These are phyloP conservation scores for Gaeumannomyces sp. DNA, from an alignment of 2,329 filamentous ascomycete species.

Conservation along the genomic window DNA sequence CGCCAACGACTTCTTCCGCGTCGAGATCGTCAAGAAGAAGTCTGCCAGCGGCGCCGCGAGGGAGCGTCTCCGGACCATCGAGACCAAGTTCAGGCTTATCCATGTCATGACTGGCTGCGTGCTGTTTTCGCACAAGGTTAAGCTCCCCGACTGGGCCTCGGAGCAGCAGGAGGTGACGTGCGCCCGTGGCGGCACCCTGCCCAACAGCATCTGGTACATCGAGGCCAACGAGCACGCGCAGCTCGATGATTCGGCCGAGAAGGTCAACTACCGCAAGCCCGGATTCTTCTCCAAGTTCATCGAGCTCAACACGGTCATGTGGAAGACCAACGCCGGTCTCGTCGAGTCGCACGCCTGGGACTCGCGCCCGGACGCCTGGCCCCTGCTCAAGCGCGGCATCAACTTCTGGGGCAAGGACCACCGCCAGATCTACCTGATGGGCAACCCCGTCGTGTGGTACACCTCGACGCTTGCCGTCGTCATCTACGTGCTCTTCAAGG, in stretches of 20 bases:
- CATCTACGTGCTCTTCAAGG: constrained; percentile 80
- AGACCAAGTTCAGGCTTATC: constrained; percentile 92
- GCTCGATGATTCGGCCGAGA: constrained; percentile 71
- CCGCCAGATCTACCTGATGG: constrained; percentile 92
- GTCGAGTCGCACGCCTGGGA: constrained; percentile 98
- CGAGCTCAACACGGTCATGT: constrained; percentile 98
- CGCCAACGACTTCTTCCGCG: constrained; percentile 89
- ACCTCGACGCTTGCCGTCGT: constrained; percentile 71
- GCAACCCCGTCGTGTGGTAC: constrained; percentile 95
- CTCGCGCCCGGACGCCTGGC: constrained; percentile 90
- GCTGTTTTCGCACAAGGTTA: constrained; percentile 97
- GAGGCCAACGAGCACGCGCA: constrained; percentile 83
- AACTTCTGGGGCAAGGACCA: constrained; percentile 98
- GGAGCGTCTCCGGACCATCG: constrained; percentile 81
- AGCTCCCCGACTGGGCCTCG: constrained; percentile 94
- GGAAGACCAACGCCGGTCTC: constrained; percentile 93
- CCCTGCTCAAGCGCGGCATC: constrained; percentile 85
- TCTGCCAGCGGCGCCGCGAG: constrained; percentile 75
- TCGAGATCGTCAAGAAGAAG: constrained; percentile 90
- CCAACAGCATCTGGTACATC: constrained; percentile 96
- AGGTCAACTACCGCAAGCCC: constrained; percentile 91
- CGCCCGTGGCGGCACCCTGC: constrained; percentile 80
- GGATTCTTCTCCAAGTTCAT: constrained; percentile 97
- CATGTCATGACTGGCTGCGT: constrained; percentile 96
- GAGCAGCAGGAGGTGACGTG: constrained; percentile 99